These are phyloP conservation scores for Ganoderma meredithae DNA, from an alignment of 1,284 basidiomycete species.

Conservation along the genomic window DNA sequence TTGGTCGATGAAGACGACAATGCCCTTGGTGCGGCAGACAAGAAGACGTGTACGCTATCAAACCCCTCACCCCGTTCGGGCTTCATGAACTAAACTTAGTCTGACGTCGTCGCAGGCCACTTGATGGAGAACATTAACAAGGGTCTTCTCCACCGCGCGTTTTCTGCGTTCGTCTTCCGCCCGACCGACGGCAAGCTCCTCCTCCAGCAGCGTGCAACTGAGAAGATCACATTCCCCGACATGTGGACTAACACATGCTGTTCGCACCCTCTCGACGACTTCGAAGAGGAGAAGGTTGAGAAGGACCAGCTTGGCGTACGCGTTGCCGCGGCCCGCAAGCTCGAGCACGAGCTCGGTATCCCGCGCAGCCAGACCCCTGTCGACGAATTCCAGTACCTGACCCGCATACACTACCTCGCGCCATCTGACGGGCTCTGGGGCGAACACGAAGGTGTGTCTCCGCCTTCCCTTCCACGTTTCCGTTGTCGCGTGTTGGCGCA, in stretches of 20 bases:
- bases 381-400: slow-evolving; percentile 94
- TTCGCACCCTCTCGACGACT: slow-evolving; percentile 95
- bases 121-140: slow-evolving; percentile 97
- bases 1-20: slow-evolving; percentile 91
- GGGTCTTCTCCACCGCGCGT: slow-evolving; percentile 96
- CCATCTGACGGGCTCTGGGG: slow-evolving; percentile 95
- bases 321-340: slow-evolving; percentile 91
- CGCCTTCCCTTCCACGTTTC: slow-evolving; percentile 34
- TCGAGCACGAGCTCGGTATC: slow-evolving; percentile 98
- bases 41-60: slow-evolving; percentile 88
- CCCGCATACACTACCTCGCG: slow-evolving; percentile 97
- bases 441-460: slow-evolving; percentile 91
- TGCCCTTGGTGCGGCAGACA: slow-evolving; percentile 91
- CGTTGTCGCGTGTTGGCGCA: background rate
- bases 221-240: slow-evolving; percentile 99
- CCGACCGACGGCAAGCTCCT: slow-evolving; percentile 95
- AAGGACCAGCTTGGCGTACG: slow-evolving; percentile 86
- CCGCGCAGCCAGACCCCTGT: slow-evolving; percentile 79
- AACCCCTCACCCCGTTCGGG: background rate
- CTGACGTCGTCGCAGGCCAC: slow-evolving; percentile 69
- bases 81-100: background rate
- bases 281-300: slow-evolving; percentile 83
- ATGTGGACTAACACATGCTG: slow-evolving; percentile 99
- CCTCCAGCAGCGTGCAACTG: slow-evolving; percentile 92
- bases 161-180: slow-evolving; percentile 97